These are phyloP conservation scores for Tripidium arundinaceum DNA, from an alignment of 202 grass and related monocot species.

Conservation along the genomic window DNA sequence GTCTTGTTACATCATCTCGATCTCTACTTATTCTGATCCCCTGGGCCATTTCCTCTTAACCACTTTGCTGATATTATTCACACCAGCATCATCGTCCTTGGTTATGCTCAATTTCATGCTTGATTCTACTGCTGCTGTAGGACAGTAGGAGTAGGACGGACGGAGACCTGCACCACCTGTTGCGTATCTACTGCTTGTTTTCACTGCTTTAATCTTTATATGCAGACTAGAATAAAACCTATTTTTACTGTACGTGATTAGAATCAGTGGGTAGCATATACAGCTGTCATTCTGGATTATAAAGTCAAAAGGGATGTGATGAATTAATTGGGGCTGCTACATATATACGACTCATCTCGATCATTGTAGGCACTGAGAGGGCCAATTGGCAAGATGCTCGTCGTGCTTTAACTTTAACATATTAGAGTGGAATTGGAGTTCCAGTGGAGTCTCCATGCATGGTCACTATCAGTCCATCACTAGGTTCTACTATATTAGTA, in stretches of 20 bases:
- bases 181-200: neutral
- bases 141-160: neutral
- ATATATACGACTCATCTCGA: slow-evolving; percentile 5
- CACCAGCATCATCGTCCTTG: neutral
- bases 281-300: neutral
- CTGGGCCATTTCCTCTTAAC: slow-evolving; percentile 48
- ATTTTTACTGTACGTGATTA: neutral
- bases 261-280: neutral
- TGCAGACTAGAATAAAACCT: neutral
- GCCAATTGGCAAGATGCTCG: too few relatives aligned
- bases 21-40: neutral
- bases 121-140: neutral
- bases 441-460: neutral
- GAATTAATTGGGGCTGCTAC: neutral
- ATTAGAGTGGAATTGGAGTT: too few relatives aligned
- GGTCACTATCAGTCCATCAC: neutral
- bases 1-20: slow-evolving; percentile 29
- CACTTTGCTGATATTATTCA: slow-evolving; percentile 33
- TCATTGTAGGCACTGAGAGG: neutral
- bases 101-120: neutral
- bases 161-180: slow-evolving; percentile 26
- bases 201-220: neutral
- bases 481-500: neutral
- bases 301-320: slow-evolving; percentile 31
- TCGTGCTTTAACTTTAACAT: too few relatives aligned